phyloP scores from a whole-genome alignment of 2,329 filamentous ascomycete genomes.

The Trichothecium roseum region DNA sequence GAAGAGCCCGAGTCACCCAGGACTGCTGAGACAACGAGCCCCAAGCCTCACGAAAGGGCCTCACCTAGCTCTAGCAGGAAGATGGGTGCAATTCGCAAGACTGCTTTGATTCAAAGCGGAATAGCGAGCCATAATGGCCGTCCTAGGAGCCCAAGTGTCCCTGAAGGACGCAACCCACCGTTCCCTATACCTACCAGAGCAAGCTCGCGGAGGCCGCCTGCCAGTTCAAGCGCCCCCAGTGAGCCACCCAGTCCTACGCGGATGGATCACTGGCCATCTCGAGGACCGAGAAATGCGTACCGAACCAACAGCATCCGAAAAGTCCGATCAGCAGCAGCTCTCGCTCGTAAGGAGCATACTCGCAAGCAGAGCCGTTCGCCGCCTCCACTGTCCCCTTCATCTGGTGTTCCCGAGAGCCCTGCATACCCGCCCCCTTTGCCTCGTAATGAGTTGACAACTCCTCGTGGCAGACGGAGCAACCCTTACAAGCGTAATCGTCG shows the following conservation, averaged over 20 bases:
- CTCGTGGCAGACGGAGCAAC: conserved; percentile 29
- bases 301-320: conserved; percentile 63
- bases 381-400: conserved; percentile 56
- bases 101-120: conserved; percentile 71
- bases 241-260: conserved; percentile 69
- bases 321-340: conserved; percentile 69
- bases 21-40: not conserved
- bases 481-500: conserved; percentile 39
- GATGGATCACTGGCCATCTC: conserved; percentile 43
- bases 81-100: conserved; percentile 58
- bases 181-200: conserved; percentile 86
- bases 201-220: conserved; percentile 67
- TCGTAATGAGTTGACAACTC: conserved; percentile 58
- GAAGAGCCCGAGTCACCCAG: conserved; percentile 19
- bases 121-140: conserved; percentile 58
- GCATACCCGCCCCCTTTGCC: conserved; percentile 58
- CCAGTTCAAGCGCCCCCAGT: conserved; percentile 52
- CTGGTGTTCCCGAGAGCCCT: conserved; percentile 59
- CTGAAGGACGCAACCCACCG: conserved; percentile 57
- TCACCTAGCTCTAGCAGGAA: conserved; percentile 15
- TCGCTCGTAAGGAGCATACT: conserved; percentile 45
- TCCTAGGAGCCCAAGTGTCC: conserved; percentile 54
- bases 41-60: conserved; percentile 23
- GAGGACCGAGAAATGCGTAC: conserved; percentile 37
- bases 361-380: conserved; percentile 50